phyloP scores from a whole-genome alignment of 1,284 basidiomycete species.

The Psilocybe mexicana region DNA sequence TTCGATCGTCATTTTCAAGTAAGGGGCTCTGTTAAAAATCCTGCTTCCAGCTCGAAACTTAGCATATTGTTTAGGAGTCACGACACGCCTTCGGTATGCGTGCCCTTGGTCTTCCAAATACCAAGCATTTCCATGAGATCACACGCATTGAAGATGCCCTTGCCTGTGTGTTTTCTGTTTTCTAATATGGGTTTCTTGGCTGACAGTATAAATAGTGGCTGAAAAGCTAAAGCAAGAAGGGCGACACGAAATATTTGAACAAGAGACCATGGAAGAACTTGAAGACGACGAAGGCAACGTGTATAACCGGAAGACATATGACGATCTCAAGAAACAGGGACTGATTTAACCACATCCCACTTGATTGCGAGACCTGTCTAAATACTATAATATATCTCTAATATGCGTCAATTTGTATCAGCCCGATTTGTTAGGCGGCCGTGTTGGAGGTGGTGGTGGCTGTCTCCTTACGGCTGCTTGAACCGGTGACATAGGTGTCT shows the following conservation, averaged over 20 bases:
- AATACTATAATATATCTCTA: conserved; percentile 15
- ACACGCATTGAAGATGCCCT: conserved; percentile 97
- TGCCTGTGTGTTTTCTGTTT: conserved; percentile 59
- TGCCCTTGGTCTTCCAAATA: conserved; percentile 95
- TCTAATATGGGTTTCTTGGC: background rate
- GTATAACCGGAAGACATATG: conserved; percentile 88
- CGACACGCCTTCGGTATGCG: conserved; percentile 98
- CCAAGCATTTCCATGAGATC: conserved; percentile 98
- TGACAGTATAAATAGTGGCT: conserved; percentile 60
- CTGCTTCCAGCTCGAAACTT: conserved; percentile 13
- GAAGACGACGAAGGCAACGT: conserved; percentile 98
- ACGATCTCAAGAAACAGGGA: conserved; percentile 90
- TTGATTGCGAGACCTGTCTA: conserved; percentile 3
- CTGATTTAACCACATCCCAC: conserved; percentile 56
- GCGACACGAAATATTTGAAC: conserved; percentile 84
- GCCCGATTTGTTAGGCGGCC: conserved; percentile 10
- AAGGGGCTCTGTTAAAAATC: conserved; percentile 10
- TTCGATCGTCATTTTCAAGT: conserved; percentile 93
- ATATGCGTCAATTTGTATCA: conserved; percentile 1
- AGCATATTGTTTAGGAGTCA: conserved; percentile 64
- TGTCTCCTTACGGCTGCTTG: conserved; percentile 36
- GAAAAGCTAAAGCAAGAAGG: conserved; percentile 96
- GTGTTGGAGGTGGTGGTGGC: conserved; percentile 39
- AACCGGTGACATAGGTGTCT: conserved; percentile 54
- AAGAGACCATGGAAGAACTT: conserved; percentile 94